phyloP scores from a whole-genome alignment of 208 protist genomes.

The Acanthamoeba polyphaga region DNA sequence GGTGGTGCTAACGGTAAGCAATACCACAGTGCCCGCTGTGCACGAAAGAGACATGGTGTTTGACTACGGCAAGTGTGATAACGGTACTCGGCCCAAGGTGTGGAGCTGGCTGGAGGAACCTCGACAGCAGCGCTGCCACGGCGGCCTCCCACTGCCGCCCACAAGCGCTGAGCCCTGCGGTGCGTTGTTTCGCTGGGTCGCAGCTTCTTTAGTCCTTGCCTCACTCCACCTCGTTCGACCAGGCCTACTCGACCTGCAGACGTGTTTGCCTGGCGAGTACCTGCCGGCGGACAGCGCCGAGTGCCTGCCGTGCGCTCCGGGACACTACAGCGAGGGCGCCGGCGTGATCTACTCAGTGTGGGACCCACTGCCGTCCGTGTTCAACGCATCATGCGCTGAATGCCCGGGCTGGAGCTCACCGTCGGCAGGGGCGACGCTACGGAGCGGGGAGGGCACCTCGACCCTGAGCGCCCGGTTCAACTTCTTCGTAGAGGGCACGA shows the following conservation, averaged over 20 bases:
- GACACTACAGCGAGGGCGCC: constrained; percentile 54
- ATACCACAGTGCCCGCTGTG: constrained; percentile 35
- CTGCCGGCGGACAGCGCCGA: constrained; percentile 26
- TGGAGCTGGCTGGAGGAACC: constrained; percentile 64
- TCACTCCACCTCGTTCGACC: not conserved
- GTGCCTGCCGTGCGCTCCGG: constrained; percentile 23
- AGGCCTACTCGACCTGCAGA: constrained; percentile 64
- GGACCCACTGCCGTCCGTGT: not conserved
- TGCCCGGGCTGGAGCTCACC: not conserved
- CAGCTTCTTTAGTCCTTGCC: not conserved
- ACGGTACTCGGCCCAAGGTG: constrained; percentile 48
- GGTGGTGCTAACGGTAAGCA: too few species aligned
- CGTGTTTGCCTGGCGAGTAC: constrained; percentile 14
- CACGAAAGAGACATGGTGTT: constrained; percentile 60
- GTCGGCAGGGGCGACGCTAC: not conserved
- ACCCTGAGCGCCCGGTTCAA: constrained; percentile 11
- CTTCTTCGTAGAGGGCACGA: constrained; percentile 30
- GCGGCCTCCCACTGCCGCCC: constrained; percentile 36
- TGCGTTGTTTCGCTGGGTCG: not conserved
- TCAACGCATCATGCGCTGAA: not conserved
- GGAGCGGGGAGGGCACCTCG: not conserved
- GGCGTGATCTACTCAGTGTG: not conserved
- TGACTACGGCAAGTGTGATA: constrained; percentile 66
- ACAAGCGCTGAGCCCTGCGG: not conserved
- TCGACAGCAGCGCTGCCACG: constrained; percentile 46